Evolutionary conservation across 2,329 filamentous ascomycete genomes (phyloP).

Genomic region (Ophiocordyceps australis): DNA sequence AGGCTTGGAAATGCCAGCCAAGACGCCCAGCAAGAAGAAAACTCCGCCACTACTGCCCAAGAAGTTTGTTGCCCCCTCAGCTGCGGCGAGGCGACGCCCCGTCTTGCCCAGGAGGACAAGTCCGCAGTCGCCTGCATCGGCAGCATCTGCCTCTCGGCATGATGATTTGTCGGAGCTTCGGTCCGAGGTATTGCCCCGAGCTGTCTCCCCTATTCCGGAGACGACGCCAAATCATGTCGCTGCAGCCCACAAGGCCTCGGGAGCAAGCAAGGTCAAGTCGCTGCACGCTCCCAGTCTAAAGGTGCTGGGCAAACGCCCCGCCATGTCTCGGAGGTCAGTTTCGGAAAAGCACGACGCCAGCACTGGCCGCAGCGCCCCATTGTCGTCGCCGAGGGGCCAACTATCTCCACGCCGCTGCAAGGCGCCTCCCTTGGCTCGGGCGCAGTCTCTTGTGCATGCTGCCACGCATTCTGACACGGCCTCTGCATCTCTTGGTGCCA

Average conservation of each 20-base stretch:
- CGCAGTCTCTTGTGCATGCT: neutral
- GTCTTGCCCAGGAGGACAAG: constrained; percentile 25
- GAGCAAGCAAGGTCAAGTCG: constrained; percentile 1
- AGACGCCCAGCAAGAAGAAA: constrained; percentile 12
- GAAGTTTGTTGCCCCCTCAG: constrained; percentile 24
- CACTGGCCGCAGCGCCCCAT: constrained; percentile 2
- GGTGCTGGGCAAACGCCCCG: constrained; percentile 28
- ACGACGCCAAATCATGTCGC: constrained; percentile 2
- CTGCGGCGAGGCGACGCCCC: constrained; percentile 24
- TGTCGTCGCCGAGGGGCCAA: constrained; percentile 2
- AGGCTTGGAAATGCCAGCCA: constrained; percentile 10
- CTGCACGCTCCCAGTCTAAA: constrained; percentile 18
- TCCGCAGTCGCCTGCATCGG: constrained; percentile 23
- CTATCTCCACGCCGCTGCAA: no score
- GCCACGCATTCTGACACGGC: neutral
- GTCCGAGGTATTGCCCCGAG: constrained; percentile 7
- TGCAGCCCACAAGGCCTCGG: neutral
- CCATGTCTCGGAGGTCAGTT: constrained; percentile 4
- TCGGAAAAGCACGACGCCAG: constrained; percentile 4
- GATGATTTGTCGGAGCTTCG: constrained; percentile 7
- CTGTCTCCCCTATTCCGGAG: constrained; percentile 11
- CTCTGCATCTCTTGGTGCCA: neutral
- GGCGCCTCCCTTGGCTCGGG: neutral
- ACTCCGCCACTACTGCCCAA: constrained; percentile 10
- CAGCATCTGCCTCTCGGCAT: constrained; percentile 15